These are phyloP conservation scores for Aureobasidium sp. DNA, from an alignment of 2,329 filamentous ascomycete genomes.

Conservation along the genomic window DNA sequence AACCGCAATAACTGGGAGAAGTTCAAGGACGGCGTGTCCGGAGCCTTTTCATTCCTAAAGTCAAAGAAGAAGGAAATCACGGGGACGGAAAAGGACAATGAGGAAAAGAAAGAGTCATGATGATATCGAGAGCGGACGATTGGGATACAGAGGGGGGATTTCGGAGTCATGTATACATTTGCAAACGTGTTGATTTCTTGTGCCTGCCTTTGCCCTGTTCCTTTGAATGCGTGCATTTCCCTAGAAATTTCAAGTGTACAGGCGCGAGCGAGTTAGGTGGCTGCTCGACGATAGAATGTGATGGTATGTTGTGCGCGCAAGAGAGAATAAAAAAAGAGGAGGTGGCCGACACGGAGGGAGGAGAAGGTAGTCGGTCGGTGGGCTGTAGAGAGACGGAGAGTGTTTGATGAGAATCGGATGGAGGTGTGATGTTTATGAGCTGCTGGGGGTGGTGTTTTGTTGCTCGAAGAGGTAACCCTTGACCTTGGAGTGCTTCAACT, in stretches of 20 bases:
- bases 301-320: not conserved
- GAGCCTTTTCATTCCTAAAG: constrained; percentile 25
- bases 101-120: not conserved
- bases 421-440: constrained; percentile 26
- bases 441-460: constrained; percentile 62
- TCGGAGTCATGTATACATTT: constrained; percentile 15
- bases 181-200: constrained; percentile 13
- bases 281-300: not conserved
- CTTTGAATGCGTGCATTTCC: not conserved
- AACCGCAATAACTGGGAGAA: constrained; percentile 78
- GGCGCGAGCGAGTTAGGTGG: not conserved
- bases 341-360: not conserved
- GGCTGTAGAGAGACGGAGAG: not conserved
- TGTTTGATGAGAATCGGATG: not conserved
- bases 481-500: constrained; percentile 68
- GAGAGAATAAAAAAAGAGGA: not conserved
- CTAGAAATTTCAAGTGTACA: not conserved
- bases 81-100: constrained; percentile 2
- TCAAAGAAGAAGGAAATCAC: constrained; percentile 17
- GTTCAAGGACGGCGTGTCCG: constrained; percentile 41
- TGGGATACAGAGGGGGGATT: constrained; percentile 7
- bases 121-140: constrained; percentile 7
- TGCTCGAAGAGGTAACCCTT: constrained; percentile 73
- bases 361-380: not conserved
- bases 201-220: not conserved